Conservation (phyloP, 2,329 filamentous ascomycete species). For the Aureobasidium sp. region DNA sequence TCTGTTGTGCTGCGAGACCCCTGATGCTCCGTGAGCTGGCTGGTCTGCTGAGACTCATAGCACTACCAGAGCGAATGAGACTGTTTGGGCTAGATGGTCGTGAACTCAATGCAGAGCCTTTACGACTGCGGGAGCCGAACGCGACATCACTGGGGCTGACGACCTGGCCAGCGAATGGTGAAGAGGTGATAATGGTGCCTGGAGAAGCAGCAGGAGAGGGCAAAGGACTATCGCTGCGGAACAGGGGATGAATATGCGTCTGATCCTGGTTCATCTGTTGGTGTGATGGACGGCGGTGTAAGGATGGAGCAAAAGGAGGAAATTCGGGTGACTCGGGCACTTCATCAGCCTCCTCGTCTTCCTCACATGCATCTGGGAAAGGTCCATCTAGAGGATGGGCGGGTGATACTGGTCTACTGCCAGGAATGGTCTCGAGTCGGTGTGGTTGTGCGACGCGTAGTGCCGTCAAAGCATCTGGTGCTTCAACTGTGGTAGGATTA, state of each 20-base stretch:
- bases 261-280: constrained; percentile 38
- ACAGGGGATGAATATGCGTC: constrained; percentile 68
- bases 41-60: not conserved
- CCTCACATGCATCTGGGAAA: constrained; percentile 24
- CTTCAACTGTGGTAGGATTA: constrained; percentile 43
- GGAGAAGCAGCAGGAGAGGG: constrained; percentile 58
- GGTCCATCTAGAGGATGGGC: constrained; percentile 50
- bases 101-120: constrained; percentile 1
- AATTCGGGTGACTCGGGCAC: not conserved
- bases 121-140: constrained; percentile 2
- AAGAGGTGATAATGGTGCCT: constrained; percentile 62
- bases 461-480: constrained; percentile 30
- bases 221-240: constrained; percentile 62
- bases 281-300: constrained; percentile 18
- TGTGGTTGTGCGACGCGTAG: constrained; percentile 32
- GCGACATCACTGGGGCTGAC: constrained; percentile 31
- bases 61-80: not conserved
- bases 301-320: constrained; percentile 14
- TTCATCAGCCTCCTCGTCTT: constrained; percentile 6
- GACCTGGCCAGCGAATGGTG: constrained; percentile 58
- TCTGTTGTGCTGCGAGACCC: constrained; percentile 2
- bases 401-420: constrained; percentile 58
- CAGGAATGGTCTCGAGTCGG: constrained; percentile 63
- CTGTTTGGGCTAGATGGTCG: not conserved
- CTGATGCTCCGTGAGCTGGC: constrained; percentile 8